These are phyloP conservation scores for Conticribra guillardii DNA, from an alignment of 108 stramenopile species.

Conservation along the genomic window DNA sequence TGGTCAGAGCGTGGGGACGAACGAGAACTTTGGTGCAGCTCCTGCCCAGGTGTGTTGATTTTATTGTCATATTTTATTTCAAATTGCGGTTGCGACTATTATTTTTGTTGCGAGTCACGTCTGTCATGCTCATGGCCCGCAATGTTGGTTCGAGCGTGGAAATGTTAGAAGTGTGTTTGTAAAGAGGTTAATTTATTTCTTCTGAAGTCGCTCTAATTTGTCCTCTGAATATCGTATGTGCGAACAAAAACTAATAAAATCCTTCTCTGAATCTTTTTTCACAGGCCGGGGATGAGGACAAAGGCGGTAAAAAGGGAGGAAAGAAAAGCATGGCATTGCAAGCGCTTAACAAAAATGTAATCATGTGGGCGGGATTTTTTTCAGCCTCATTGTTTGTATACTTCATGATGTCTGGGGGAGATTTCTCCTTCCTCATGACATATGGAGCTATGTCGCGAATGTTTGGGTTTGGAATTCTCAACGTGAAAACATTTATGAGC, in stretches of 20 bases:
- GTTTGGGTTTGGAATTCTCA: slow-evolving; percentile 96
- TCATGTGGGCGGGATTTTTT: slow-evolving; percentile 94
- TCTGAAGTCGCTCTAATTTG: too few relatives aligned
- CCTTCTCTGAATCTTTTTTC: background rate
- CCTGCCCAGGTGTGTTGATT: slow-evolving; percentile 22
- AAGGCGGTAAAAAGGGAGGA: slow-evolving; percentile 51
- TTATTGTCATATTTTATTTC: too few relatives aligned
- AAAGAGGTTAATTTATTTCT: too few relatives aligned
- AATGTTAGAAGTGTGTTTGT: too few relatives aligned
- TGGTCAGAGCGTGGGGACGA: slow-evolving; percentile 27
- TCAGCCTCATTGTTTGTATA: slow-evolving; percentile 92
- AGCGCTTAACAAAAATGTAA: slow-evolving; percentile 86
- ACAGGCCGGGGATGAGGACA: slow-evolving; percentile 51
- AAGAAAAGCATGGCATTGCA: slow-evolving; percentile 86
- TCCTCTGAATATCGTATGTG: too few relatives aligned
- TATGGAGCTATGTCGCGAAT: slow-evolving; percentile 96
- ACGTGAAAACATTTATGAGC: slow-evolving; percentile 85
- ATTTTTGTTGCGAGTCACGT: background rate
- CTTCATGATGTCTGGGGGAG: slow-evolving; percentile 89
- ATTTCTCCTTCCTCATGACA: slow-evolving; percentile 99
- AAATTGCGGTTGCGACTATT: background rate
- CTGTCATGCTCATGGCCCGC: too few relatives aligned
- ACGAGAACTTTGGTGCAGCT: slow-evolving; percentile 31
- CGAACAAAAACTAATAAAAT: too few relatives aligned
- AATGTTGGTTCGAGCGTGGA: too few relatives aligned